Base-by-base conservation (phyloP, 2,329 filamentous ascomycete species). In the Alternaria gansuensis region DNA sequence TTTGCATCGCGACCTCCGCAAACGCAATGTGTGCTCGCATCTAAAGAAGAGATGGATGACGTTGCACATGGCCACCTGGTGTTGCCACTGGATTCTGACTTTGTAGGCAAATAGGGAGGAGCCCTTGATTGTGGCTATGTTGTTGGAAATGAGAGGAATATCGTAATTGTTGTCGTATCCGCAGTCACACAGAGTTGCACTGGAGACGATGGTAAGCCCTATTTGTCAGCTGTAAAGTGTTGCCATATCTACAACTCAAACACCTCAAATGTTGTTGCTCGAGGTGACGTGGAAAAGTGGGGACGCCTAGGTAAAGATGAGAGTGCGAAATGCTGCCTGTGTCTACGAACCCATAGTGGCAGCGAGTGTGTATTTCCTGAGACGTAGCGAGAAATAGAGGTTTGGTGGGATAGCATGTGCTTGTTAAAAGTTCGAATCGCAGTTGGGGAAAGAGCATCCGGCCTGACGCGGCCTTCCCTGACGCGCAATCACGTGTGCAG, bases 41-140 rank as follows among this genome's bases (percentile, higher is more conserved):
- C 58, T 54, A 53, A 77, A 79, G 5, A 41, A 56, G 43, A 75
- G 71, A 9, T 60, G 64, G 11, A 74, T 60, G 26, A 73, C 66
- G 41, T 77, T 78, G 71, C 78, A 80, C 78, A 80, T 80, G 23
- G 14, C n/a, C 23, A 29, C 26, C 45, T 14, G 2, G 4, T 23
- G n/a, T 29, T 28, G 13, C n/a, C 10, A 23, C 13, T 13, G 7
- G 10, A 26, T 9, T 9, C 3, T 13, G 24, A 3, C 14, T 45
- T n/a, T 14, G 43, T 31, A 13, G 28, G 29, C 14, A 13, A 13
- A 40, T 5, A 17, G 26, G 26, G 26, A 28, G 9, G 11, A 34
- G 3, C 7, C 11, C 7, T n/a, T 17, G 33, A 36, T 3, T 46
- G 40, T 29, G 31, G 28, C n/a, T 14, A 28, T 29, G n/a, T 17